Evolutionary conservation across 1,284 basidiomycete genomes (phyloP), one percentile per base, ranked within the genome.

Genomic region (Paramarasmius palmivorus): DNA sequence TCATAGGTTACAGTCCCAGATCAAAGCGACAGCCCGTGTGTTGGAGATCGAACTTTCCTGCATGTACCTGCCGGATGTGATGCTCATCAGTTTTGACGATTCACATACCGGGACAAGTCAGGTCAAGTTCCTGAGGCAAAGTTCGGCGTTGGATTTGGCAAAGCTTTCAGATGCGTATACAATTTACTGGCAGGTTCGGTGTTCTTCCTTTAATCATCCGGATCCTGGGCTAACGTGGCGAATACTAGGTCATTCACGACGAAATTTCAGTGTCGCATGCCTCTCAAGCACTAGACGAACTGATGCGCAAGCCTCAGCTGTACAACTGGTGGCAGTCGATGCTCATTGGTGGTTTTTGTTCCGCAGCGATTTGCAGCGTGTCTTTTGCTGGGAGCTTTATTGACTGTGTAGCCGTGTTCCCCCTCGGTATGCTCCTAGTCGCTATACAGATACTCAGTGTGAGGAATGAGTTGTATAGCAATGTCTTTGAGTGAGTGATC

Each of bases 1-100:
- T 2, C 93, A 96, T 69, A 86, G 93, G 44, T 79, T 96, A 42
- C 91, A 90, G 65, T 83, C 91, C 5, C 93, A 95, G 68, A 88
- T 96, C 60, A 87, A 90, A 68, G 85, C 89, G 23, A 94, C 93
- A 3, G 93, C 89, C 12, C 82, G 82, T 4, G 92, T 95, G 17
- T 81, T 97, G 41, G 93, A 95, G 63, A 80, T 95, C 61, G 82
- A 89, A 64, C 79, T 92, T 59, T 90, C 86, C 59, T 90, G 91
- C 71, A 83, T 96, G 71, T 94, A 95, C 68, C 75, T 96, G 38
- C 93, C 94, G 3, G 90, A 92, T 54, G 79, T 92, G 50, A 88
- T 93, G 76, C 76, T 92, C 37, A 79, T 92, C 66, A 87, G 88
- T 39, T 94, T 95, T 62, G 90, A 92, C 61, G 94, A 96, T 69